Conservation (phyloP, 495 filamentous ascomycete genomes). For the Penicillium cataractarum region DNA sequence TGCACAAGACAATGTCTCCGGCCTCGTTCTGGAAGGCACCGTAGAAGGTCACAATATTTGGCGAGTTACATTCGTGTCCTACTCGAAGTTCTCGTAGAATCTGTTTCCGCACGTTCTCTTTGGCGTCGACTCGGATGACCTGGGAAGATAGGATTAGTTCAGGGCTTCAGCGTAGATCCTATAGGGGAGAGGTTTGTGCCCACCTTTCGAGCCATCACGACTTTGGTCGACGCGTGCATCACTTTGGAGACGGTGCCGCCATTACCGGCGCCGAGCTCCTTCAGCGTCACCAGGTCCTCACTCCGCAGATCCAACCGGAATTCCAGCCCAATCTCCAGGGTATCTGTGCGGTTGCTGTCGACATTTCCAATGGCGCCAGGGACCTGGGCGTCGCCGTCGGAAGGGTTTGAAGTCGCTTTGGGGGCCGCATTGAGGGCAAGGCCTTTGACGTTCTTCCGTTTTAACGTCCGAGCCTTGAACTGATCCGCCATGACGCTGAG, state of each 20-base stretch:
- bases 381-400: constrained; percentile 61
- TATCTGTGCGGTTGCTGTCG: constrained; percentile 68
- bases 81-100: constrained; percentile 96
- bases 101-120: constrained; percentile 92
- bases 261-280: constrained; percentile 95
- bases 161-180: neutral
- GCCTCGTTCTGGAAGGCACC: constrained; percentile 95
- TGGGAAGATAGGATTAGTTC: constrained; percentile 37
- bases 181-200: constrained; percentile 12
- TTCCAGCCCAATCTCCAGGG: constrained; percentile 93
- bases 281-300: constrained; percentile 89
- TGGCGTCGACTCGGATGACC: constrained; percentile 98
- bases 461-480: constrained; percentile 89
- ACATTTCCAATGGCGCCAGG: constrained; percentile 62
- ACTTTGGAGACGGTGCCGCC: constrained; percentile 98
- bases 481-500: constrained; percentile 70
- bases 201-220: constrained; percentile 97
- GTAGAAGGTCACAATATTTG: constrained; percentile 96
- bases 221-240: constrained; percentile 89
- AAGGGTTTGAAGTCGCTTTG: constrained; percentile 57
- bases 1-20: constrained; percentile 97
- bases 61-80: constrained; percentile 96
- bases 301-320: constrained; percentile 90
- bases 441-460: constrained; percentile 98
- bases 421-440: constrained; percentile 76